Evolutionary conservation across 441 rosid genomes (phyloP), one percentile per base, ranked within the genome.

Genomic region (Eutrema salsugineum): DNA sequence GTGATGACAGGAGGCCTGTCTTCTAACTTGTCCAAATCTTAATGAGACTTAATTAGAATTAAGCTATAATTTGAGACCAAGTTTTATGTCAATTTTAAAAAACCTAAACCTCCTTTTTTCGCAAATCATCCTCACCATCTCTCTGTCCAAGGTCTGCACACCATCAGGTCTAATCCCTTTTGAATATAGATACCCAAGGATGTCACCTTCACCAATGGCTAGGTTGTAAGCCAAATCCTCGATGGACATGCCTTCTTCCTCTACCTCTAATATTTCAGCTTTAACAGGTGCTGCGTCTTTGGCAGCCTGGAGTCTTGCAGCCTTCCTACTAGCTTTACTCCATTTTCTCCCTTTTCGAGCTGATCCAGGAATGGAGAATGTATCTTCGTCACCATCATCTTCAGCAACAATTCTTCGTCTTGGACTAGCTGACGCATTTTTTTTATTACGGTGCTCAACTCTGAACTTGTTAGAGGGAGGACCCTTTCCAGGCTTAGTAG

Each of bases 151-250:
- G 32, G 93, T 91, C 68, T 92, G 99, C 80, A 91, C 97, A 72
- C 99, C 99, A 75, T 92, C 99, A 79, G 91, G 99, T 75, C 83
- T 95, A 68, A 95, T 92, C 66, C 99, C 97, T 82, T 91, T 95
- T 20, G 98, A 82, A 81, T 86, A 91, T 39, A 95, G 77, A 73
- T 71, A 84, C 66, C 97, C 99, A 82, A 92, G 94, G 76, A 95
- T 86, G 71, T 88, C 99, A 22, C 99, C 97, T 82, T 92, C 98
- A 48, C 86, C 79, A 8, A 84, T 82, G 68, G 91, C 88, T 79
- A 95, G 84, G 78, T 78, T 91, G 83, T 84, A 79, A 43, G 97
- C 99, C 82, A 95, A 83, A 51, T 91, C 98, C 81, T 95, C 98
- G 28, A 95, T 65, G 72, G 80, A 77, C 99, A 95, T 88, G 43